phyloP scores from a whole-genome alignment of 495 filamentous ascomycete genomes.

The Darksidea phi region DNA sequence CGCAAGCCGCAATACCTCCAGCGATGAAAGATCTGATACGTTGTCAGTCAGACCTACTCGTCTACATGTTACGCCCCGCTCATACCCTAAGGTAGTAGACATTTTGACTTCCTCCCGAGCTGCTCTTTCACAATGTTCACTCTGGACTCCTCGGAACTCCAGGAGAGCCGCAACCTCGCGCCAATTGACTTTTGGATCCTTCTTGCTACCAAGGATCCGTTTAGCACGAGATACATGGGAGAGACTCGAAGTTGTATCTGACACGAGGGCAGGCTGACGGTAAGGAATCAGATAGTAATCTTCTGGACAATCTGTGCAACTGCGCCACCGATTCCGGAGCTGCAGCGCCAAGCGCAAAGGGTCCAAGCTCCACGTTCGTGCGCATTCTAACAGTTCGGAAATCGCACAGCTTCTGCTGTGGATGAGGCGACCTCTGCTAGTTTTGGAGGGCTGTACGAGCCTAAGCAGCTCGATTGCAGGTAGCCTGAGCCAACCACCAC shows the following conservation, averaged over 20 bases:
- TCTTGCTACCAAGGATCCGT: too few relatives aligned
- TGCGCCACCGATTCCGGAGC: neutral
- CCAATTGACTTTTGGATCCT: too few relatives aligned
- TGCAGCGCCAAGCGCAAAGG: neutral
- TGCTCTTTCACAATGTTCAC: neutral
- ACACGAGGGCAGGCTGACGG: too few relatives aligned
- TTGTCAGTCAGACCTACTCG: neutral
- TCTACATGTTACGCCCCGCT: neutral
- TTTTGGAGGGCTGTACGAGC: neutral
- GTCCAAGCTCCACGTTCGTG: neutral
- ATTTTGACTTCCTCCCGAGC: neutral
- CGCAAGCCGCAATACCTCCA: constrained; percentile 93
- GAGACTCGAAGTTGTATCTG: too few relatives aligned
- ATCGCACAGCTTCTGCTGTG: neutral
- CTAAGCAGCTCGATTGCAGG: neutral
- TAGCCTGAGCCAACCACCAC: neutral
- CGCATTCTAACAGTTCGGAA: neutral
- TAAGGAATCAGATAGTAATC: neutral
- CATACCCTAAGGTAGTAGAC: neutral
- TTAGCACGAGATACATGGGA: too few relatives aligned
- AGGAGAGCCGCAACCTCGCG: neutral
- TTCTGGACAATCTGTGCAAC: neutral
- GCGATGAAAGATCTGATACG: constrained; percentile 72
- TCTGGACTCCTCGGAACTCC: neutral
- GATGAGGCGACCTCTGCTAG: too few relatives aligned